Evolutionary conservation across 495 filamentous ascomycete genomes (phyloP), one percentile per base, ranked within the genome.

Genomic region (Trichocladium antarcticum): DNA sequence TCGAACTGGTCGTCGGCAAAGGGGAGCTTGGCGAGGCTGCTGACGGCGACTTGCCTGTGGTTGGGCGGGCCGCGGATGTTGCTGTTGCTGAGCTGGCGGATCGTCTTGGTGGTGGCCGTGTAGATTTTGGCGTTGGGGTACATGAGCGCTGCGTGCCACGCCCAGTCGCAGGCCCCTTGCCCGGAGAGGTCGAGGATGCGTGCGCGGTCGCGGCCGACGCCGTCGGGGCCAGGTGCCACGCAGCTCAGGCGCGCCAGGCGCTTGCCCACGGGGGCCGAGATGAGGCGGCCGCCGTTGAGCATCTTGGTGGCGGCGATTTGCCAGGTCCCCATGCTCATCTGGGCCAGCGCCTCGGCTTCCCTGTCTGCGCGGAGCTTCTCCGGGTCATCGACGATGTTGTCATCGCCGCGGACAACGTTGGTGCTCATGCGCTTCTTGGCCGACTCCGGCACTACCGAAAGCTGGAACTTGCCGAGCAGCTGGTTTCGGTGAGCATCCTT

Each of bases 1-100:
- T 95, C 89, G 59, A 98, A 98, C 65, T 93, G 82, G 55, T 83
- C 80, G 56, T 87, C 79, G 12, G 78, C 79, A 70, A 96, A 98
- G 11, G 92, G 92, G 0, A 98, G 77, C 48, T 78, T 76, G 72
- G 81, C 87, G 6, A 93, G 72, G 9, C 79, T 74, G 10, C 80
- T 67, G 5, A 95, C 84, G 22, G 79, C 77, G 15, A 93, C 75
- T 47, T 82, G 81, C 36, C 82, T 82, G 69, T 97, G 90, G 63
- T 98, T 98, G 27, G 76, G 67, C 0, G 93, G 92, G 12, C 90
- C 89, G 34, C 81, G 74, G 57, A 89, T 81, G 49, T 78, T 80
- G 46, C 70, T 74, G 62, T 84, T 82, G 59, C 80, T 78, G 34
- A 76, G 64, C 51, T 84, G 82, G 36, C 70, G 76, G 58, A 72